Percentiles rank a stretch among this genome's conserved stretches.
Conservation (phyloP, 345 rosid species). For the Lumnitzera littorea region DNA sequence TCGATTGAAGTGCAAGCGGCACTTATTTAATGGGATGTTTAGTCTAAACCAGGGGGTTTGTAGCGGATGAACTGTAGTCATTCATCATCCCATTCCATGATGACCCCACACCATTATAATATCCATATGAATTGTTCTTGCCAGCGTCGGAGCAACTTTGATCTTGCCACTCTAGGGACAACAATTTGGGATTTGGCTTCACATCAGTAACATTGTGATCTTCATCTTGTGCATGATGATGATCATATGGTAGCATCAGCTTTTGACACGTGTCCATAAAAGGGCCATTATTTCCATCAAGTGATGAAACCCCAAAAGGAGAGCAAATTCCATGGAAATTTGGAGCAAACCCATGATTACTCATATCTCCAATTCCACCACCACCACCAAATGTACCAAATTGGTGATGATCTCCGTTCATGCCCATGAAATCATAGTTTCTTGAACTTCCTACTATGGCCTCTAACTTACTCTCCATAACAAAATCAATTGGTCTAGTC, state of each 20-base stretch:
- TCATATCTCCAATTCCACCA: slow-evolving; percentile 10
- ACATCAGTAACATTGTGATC: slow-evolving; percentile 46
- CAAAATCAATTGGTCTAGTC: slow-evolving; percentile 16
- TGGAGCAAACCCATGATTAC: slow-evolving; percentile 14
- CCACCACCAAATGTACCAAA: slow-evolving; percentile 1
- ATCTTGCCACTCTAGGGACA: slow-evolving; percentile 83
- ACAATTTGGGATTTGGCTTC: slow-evolving; percentile 60
- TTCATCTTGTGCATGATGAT: slow-evolving; percentile 11
- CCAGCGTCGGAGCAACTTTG: slow-evolving; percentile 51
- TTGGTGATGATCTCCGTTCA: slow-evolving; percentile 5
- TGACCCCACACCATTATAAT: slow-evolving; percentile 38
- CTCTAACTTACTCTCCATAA: slow-evolving; percentile 10
- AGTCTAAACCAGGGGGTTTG: slow-evolving; percentile 39
- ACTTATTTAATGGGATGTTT: too few relatives aligned
- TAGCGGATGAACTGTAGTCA: slow-evolving; percentile 34
- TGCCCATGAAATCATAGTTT: slow-evolving; percentile 47
- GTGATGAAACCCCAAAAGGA: slow-evolving; percentile 28
- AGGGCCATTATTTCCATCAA: slow-evolving; percentile 23
- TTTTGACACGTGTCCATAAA: slow-evolving; percentile 55
- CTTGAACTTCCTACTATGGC: slow-evolving; percentile 30
- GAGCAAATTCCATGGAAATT: slow-evolving; percentile 31
- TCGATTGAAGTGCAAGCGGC: too few relatives aligned
- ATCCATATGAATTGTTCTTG: slow-evolving; percentile 35
- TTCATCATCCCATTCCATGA: slow-evolving; percentile 50
- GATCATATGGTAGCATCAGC: slow-evolving; percentile 50